Percentiles rank a stretch among this genome's conserved stretches.
Evolutionary conservation across 257 asterid species (phyloP).

Genomic region (Schizonepeta tenuifolia): DNA sequence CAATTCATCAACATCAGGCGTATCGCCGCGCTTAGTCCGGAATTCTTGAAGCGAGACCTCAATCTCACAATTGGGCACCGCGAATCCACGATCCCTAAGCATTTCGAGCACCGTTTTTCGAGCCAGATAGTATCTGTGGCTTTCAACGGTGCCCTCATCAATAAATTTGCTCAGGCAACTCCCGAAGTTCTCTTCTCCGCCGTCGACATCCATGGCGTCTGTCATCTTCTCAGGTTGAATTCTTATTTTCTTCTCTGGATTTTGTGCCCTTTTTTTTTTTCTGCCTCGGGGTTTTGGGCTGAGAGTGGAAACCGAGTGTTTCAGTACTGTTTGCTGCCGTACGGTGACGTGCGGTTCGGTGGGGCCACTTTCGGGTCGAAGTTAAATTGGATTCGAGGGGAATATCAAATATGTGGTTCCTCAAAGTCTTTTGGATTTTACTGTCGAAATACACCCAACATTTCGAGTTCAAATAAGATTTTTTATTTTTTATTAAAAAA

Average conservation of each 20-base stretch:
- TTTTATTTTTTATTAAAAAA: no score
- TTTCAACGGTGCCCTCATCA: conserved; percentile 65
- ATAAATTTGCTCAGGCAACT: conserved; percentile 56
- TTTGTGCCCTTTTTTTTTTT: neutral
- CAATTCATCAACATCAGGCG: conserved; percentile 52
- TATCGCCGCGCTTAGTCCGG: conserved; percentile 55
- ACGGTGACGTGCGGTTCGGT: conserved; percentile 12
- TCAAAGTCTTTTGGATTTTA: no score
- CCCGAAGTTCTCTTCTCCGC: conserved; percentile 37
- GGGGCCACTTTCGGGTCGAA: neutral
- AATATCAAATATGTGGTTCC: no score
- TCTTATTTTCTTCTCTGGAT: neutral
- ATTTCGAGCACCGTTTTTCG: conserved; percentile 81
- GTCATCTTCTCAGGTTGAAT: conserved; percentile 19
- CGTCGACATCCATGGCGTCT: conserved; percentile 38
- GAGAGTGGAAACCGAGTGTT: neutral
- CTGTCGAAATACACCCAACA: no score
- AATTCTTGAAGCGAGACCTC: conserved; percentile 68
- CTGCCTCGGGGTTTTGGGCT: neutral
- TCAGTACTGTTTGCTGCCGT: neutral
- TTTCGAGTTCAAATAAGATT: no score
- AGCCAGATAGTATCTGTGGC: conserved; percentile 78
- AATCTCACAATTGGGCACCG: conserved; percentile 68
- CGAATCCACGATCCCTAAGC: conserved; percentile 92
- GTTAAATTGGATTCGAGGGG: neutral